Conservation (phyloP, 306 rosid species). For the Acacia melanoxylon region DNA sequence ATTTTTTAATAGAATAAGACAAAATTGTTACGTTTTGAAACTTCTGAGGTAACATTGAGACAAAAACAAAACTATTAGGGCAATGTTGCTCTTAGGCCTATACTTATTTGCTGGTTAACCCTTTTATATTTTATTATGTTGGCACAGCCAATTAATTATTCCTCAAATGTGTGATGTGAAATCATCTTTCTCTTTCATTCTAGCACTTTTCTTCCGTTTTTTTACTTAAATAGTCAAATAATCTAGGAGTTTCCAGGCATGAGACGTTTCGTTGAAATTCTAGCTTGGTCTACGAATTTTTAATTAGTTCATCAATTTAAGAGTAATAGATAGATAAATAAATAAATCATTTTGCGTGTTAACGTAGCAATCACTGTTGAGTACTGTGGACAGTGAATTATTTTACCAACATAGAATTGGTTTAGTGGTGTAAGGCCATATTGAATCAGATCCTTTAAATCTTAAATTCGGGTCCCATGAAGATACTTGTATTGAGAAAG, state of each 20-base stretch:
- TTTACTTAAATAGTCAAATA: background rate
- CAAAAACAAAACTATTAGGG: no score
- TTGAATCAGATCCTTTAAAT: no score
- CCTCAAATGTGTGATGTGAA: background rate
- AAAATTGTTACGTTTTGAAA: no score
- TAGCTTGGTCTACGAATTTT: background rate
- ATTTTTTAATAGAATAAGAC: no score
- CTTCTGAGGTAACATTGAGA: no score
- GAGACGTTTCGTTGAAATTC: background rate
- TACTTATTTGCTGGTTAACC: no score
- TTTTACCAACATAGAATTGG: no score
- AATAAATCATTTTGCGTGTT: background rate
- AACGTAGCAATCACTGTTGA: background rate
- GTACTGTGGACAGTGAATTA: background rate
- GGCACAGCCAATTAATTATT: background rate
- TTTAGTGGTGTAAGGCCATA: rapidly evolving
- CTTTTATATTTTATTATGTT: background rate
- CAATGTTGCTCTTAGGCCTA: no score
- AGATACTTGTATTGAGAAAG: no score
- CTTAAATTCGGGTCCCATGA: rapidly evolving
- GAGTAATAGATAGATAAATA: background rate
- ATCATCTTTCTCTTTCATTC: background rate
- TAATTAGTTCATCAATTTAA: background rate
- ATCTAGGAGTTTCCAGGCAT: background rate
- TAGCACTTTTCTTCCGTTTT: background rate